Percentiles rank a stretch among this genome's conserved stretches.
Evolutionary conservation across 1,284 basidiomycete genomes (phyloP).

Genomic region (Ganoderma lucidum): DNA sequence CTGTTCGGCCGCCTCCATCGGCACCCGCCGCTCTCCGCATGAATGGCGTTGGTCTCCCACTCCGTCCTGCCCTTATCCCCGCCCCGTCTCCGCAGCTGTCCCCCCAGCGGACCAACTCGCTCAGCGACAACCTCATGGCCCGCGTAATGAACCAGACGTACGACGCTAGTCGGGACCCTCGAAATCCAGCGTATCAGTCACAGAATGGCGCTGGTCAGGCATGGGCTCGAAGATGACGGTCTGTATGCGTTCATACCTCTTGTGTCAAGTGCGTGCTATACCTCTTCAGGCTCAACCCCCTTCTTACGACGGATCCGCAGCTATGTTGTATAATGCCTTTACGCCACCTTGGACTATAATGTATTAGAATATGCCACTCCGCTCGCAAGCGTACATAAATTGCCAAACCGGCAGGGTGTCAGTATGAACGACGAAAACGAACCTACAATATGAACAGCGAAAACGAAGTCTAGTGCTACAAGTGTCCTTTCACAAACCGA

Average conservation of each 20-base stretch:
- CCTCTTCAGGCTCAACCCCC: too few relatives aligned
- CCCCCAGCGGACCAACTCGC: slow-evolving; percentile 10
- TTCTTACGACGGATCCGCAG: neutral
- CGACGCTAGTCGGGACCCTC: slow-evolving; percentile 15
- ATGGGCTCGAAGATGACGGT: slow-evolving; percentile 6
- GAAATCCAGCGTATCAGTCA: slow-evolving; percentile 5
- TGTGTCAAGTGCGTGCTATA: neutral
- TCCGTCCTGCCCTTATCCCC: neutral
- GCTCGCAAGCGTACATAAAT: slow-evolving; percentile 9
- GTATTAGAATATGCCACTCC: neutral
- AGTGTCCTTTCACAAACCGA: neutral
- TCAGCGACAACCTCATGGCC: slow-evolving; percentile 11
- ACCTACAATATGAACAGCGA: neutral
- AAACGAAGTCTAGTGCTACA: neutral
- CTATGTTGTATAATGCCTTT: neutral
- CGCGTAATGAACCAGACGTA: slow-evolving; percentile 8
- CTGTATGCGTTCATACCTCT: neutral
- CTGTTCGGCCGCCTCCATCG: slow-evolving; percentile 11
- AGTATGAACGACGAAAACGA: neutral
- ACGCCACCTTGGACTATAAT: neutral
- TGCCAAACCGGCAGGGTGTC: neutral
- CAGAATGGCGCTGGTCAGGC: neutral
- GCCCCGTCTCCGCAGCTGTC: slow-evolving; percentile 7
- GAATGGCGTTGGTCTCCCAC: neutral
- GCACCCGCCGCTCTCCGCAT: slow-evolving; percentile 13